Conservation (phyloP, 1,284 basidiomycete genomes). For the Laetiporus sulphureus region DNA sequence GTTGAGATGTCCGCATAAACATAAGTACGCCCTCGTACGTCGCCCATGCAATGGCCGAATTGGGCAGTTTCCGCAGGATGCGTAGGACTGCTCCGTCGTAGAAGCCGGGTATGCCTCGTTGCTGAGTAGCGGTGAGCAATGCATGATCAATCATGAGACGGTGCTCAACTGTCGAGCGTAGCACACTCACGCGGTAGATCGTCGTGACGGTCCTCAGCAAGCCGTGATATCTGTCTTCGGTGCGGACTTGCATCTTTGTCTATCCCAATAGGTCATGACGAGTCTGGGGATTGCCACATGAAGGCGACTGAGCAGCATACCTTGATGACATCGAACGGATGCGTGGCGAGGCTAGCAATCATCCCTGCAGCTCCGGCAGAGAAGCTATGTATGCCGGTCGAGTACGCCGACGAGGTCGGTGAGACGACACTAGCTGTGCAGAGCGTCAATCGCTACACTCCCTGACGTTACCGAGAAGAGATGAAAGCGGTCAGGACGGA, state of each 20-base stretch:
- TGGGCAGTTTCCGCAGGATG: slow-evolving; percentile 83
- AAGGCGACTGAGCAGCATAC: slow-evolving; percentile 28
- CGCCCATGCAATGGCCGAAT: slow-evolving; percentile 88
- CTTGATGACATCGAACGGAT: slow-evolving; percentile 90
- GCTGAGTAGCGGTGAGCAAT: slow-evolving; percentile 33
- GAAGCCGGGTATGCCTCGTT: slow-evolving; percentile 73
- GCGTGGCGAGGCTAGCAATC: slow-evolving; percentile 77
- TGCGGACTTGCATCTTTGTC: slow-evolving; percentile 87
- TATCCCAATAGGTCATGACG: slow-evolving; percentile 26
- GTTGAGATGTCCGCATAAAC: slow-evolving; percentile 32
- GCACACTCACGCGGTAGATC: slow-evolving; percentile 56
- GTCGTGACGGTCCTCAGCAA: slow-evolving; percentile 57
- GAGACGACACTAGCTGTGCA: slow-evolving; percentile 26
- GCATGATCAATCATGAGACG: not conserved
- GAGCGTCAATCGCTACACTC: slow-evolving; percentile 11
- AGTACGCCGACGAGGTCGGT: slow-evolving; percentile 33
- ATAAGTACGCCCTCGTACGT: slow-evolving; percentile 83
- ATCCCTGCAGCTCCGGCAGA: slow-evolving; percentile 74
- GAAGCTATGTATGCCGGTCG: slow-evolving; percentile 45
- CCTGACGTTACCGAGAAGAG: too few species aligned
- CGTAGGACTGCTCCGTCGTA: slow-evolving; percentile 83
- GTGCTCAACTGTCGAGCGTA: too few species aligned
- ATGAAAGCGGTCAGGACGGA: slow-evolving; percentile 2
- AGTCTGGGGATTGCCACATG: not conserved
- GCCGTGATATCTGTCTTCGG: slow-evolving; percentile 65